These are phyloP conservation scores for Populus hybrid DNA, from an alignment of 441 rosid genomes.

Conservation along the genomic window DNA sequence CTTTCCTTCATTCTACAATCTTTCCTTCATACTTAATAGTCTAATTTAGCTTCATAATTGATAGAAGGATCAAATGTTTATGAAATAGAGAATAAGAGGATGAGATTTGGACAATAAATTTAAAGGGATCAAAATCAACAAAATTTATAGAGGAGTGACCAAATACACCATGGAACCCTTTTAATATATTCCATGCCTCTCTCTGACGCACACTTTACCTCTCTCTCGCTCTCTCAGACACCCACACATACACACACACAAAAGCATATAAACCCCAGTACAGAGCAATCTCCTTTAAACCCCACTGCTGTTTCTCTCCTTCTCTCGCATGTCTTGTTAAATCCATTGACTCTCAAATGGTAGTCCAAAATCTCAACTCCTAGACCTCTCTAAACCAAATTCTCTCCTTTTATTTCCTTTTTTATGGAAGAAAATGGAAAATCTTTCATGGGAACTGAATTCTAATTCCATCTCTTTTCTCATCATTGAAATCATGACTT, in stretches of 20 bases:
- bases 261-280: slow-evolving; percentile 17
- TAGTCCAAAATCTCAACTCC: background rate
- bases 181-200: slow-evolving; percentile 32
- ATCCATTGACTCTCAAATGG: background rate
- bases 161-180: background rate
- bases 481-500: background rate
- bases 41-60: background rate
- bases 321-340: background rate
- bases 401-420: background rate
- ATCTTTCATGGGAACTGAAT: background rate
- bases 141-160: background rate
- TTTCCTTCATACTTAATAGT: background rate
- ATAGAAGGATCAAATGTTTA: background rate
- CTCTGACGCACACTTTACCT: slow-evolving; percentile 24
- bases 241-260: no score
- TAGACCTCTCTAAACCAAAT: background rate
- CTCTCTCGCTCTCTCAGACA: background rate
- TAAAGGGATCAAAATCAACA: background rate
- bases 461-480: background rate
- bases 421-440: slow-evolving; percentile 29
- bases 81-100: no score
- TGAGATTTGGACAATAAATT: slow-evolving; percentile 13
- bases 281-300: background rate
- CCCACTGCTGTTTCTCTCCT: background rate
- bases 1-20: no score